Base-by-base conservation (phyloP, 345 rosid genomes). In the Citrus reticulata region DNA sequence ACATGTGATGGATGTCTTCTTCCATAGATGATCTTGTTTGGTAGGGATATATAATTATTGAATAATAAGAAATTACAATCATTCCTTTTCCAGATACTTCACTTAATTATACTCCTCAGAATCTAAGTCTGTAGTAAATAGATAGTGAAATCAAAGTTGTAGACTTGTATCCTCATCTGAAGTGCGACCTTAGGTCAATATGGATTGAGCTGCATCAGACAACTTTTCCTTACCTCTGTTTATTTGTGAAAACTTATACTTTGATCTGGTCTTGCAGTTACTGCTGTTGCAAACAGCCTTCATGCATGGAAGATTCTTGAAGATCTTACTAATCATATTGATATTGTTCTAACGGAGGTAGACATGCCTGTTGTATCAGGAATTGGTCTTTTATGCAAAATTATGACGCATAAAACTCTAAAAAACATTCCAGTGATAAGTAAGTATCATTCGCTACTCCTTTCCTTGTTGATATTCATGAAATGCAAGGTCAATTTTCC, bases 391-490 rank as follows among this genome's bases (percentile, higher is more conserved):
- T 80, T 94, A 69, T 79, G 73, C 92, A 90, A 90, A 88, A 94
- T 94, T 46, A 90, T 86, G 95, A 84, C 80, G 87, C 97, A 94
- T 82, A 86, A 83, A 78, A 86, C 87, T 20, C 83, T 80, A 42
- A 94, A 86, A 86, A 91, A 85, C 81, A 83, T 92, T 83, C 98
- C 98, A 54, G 91, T 91, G 65, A 87, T 91, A 83, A 90, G 95
- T 91, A 86, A 77, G 86, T 77, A 71, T 46, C 69, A 42, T 73
- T 77, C 54, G 39, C 46, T 4, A 7, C 16, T 19, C 29, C 6
- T 32, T 77, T 84, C 58, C 27, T 60, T n/a, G 35, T 72, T 73
- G 72, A 13, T 78, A 35, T 70, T 63, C 49, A 22, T 69, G 67
- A 55, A 13, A 65, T 73, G 74, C 59, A 70, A 71, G 82, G 63